Evolutionary conservation across 2,329 filamentous ascomycete species (phyloP).

Genomic region (Pseudogymnoascus destructans): DNA sequence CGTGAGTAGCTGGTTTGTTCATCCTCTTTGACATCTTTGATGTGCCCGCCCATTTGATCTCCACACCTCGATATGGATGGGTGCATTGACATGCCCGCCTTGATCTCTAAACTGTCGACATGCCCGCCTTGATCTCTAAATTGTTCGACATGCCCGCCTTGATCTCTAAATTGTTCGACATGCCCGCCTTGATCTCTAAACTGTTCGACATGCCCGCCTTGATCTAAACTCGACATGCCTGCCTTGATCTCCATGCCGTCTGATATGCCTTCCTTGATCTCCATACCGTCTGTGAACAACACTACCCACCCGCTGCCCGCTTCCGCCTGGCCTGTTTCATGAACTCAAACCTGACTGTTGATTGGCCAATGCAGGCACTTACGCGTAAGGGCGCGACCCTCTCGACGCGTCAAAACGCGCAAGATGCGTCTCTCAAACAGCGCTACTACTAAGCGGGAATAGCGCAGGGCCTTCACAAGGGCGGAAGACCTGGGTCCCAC

Average conservation of each 20-base stretch:
- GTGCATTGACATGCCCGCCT: neutral
- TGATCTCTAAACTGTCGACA: neutral
- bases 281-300: slow-evolving; percentile 24
- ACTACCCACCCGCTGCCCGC: slow-evolving; percentile 31
- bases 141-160: too few species aligned
- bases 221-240: neutral
- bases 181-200: neutral
- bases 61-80: neutral
- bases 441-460: neutral
- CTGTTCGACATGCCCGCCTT: neutral
- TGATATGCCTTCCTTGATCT: neutral
- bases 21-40: neutral
- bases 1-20: neutral
- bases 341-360: slow-evolving; percentile 17
- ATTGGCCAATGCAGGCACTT: neutral
- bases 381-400: neutral
- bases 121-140: neutral
- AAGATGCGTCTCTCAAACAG: neutral
- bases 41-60: neutral
- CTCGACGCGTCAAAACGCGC: neutral
- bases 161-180: neutral
- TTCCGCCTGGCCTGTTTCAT: slow-evolving; percentile 11
- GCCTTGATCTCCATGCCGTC: too few species aligned
- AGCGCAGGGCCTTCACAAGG: neutral
- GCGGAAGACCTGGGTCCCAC: neutral